Percentiles rank a stretch among this genome's conserved stretches.
phyloP scores from a whole-genome alignment of 2,329 filamentous ascomycete genomes.

The Raffaelea arxii region DNA sequence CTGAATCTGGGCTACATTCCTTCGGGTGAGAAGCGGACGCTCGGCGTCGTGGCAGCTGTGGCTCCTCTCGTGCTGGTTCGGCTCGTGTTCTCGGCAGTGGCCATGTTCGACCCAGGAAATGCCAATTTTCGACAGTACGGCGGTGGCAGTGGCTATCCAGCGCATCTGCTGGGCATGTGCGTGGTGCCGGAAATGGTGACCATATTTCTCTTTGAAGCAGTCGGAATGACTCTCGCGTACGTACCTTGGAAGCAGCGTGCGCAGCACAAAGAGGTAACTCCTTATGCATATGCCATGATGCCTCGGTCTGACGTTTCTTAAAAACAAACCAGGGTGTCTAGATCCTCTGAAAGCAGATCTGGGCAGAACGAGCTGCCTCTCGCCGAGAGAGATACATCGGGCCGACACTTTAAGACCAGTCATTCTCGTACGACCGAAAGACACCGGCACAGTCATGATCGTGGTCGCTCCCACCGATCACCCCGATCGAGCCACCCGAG shows the following conservation, averaged over 20 bases:
- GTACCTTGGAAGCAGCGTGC: neutral
- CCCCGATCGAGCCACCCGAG: too few species aligned
- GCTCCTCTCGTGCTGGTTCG: conserved; percentile 41
- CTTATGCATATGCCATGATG: too few species aligned
- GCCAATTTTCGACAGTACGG: conserved; percentile 31
- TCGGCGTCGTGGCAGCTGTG: conserved; percentile 30
- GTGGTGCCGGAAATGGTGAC: conserved; percentile 40
- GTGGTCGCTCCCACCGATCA: too few species aligned
- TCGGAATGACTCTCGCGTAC: conserved; percentile 28
- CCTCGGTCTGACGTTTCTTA: too few species aligned
- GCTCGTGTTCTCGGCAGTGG: conserved; percentile 34
- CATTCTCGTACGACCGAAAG: too few species aligned
- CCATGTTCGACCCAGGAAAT: conserved; percentile 27
- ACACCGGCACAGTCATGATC: too few species aligned
- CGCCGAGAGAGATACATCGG: too few species aligned
- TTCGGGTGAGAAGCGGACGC: conserved; percentile 33
- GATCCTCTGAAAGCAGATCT: too few species aligned
- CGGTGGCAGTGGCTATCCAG: conserved; percentile 26
- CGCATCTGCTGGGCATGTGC: conserved; percentile 30
- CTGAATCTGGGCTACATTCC: conserved; percentile 23
- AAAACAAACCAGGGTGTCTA: too few species aligned
- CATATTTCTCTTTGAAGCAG: conserved; percentile 28
- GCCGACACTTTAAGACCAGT: too few species aligned
- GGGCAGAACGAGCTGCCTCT: too few species aligned
- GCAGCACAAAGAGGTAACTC: neutral